These are phyloP conservation scores for Mangifera indica DNA, from an alignment of 345 rosid species.

Conservation along the genomic window DNA sequence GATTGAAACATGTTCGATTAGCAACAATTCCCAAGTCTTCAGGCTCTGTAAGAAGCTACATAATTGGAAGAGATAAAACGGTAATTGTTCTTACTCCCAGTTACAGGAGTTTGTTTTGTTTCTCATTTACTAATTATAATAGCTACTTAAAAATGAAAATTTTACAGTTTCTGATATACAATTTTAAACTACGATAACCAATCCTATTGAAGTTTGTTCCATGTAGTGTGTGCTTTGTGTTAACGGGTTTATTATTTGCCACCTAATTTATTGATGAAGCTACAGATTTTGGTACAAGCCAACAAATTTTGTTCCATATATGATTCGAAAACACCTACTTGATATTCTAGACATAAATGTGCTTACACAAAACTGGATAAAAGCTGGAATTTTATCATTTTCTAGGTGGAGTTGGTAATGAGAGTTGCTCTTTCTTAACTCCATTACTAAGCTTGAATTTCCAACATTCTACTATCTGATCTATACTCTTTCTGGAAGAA, in stretches of 20 bases:
- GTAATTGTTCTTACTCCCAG: constrained; percentile 16
- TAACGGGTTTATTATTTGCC: not conserved
- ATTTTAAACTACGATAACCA: too few relatives aligned
- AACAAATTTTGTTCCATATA: constrained; percentile 5
- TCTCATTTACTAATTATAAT: too few relatives aligned
- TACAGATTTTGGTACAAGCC: not conserved
- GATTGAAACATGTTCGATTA: constrained; percentile 40
- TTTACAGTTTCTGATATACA: too few relatives aligned
- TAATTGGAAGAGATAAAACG: constrained; percentile 48
- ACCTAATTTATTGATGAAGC: not conserved
- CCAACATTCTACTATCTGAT: too few relatives aligned
- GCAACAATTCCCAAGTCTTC: constrained; percentile 40
- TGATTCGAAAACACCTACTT: too few relatives aligned
- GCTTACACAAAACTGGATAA: not conserved
- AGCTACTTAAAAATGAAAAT: too few relatives aligned
- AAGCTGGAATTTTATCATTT: not conserved
- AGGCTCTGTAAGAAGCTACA: constrained; percentile 42
- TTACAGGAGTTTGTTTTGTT: too few relatives aligned
- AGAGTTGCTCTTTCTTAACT: not conserved
- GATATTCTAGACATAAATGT: not conserved
- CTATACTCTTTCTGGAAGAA: too few relatives aligned
- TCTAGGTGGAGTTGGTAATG: not conserved
- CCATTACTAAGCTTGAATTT: not conserved
- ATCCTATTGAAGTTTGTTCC: too few relatives aligned
- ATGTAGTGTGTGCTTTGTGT: too few relatives aligned